phyloP scores from a whole-genome alignment of 2,329 filamentous ascomycete genomes.

The Microascus cirrosus region DNA sequence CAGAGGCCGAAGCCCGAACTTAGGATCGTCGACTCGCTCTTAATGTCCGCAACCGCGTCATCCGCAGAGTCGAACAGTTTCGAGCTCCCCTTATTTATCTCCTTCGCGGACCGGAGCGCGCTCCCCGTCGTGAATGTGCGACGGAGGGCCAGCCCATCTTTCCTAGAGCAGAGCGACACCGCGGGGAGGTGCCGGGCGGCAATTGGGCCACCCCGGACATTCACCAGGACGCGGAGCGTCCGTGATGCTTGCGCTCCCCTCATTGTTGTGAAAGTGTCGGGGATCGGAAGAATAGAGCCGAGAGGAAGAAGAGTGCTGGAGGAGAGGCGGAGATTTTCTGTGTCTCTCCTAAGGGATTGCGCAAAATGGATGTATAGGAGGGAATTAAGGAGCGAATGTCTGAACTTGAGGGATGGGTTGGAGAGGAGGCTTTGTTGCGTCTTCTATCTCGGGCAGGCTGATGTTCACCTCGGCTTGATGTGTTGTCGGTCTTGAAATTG shows the following conservation, averaged over 20 bases:
- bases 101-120: constrained; percentile 2
- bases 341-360: too few relatives aligned
- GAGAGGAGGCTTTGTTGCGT: too few relatives aligned
- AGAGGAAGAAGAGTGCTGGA: not conserved
- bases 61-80: constrained; percentile 47
- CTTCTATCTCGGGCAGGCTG: too few relatives aligned
- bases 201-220: not conserved
- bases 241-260: not conserved
- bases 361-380: too few relatives aligned
- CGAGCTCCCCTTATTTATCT: constrained; percentile 14
- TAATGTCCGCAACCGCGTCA: constrained; percentile 58
- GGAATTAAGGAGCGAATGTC: too few relatives aligned
- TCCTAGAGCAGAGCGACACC: not conserved
- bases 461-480: too few relatives aligned
- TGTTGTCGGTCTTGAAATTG: too few relatives aligned
- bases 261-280: not conserved
- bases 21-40: constrained; percentile 59
- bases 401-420: too few relatives aligned
- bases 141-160: not conserved
- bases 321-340: not conserved
- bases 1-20: constrained; percentile 78
- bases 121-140: constrained; percentile 6
- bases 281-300: not conserved
- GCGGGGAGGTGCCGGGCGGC: not conserved
- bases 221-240: not conserved